Evolutionary conservation across 768 basidiomycete species (phyloP), one percentile per base, ranked within the genome.

Genomic region (Rhodotorula babjevae): DNA sequence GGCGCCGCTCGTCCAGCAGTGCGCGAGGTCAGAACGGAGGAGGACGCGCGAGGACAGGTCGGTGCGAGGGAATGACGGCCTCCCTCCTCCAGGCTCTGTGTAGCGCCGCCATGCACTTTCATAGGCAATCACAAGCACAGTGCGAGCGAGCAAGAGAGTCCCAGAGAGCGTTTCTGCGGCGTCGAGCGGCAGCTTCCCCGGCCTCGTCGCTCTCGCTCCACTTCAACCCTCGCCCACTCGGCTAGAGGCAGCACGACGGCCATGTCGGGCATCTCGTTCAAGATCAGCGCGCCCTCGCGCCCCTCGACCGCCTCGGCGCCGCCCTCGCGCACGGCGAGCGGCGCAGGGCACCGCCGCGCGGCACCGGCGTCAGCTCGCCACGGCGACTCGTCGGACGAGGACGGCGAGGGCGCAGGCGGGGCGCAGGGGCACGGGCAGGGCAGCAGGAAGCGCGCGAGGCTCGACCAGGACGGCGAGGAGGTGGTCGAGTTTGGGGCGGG

Each of bases 221-320:
- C 53, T 10, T 29, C 53, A 8, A 2, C 53, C 12, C 6, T 16
- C 8, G 9, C 15, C n/a, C n/a, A 12, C 25, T 52, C 50, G 23
- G 50, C 50, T 49, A 11, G 18, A 49, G 47, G 18, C 36, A 36
- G 18, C 47, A 49, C 47, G 8, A 3, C 4, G 21, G 25, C 11
- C 25, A 71, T 71, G 69, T 49, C 44, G 8, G 71, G 71, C 44
- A 68, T 74, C 61, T 74, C 73, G 52, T 74, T 74, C 66, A 63
- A 65, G 49, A 74, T 74, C 53, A 23, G 31, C 3, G 69, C 73
- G 16, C 73, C 69, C 9, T 16, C 47, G 4, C 66, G 73, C 1
- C 63, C 73, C 2, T 46, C 31, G 27, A 47, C 65, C 0, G n/a
- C 67, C 25, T 44, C 40, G 10, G 55, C 67, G 16, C 31, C 72